phyloP scores from a whole-genome alignment of 139 green algal species.

The Eudorina sp. region DNA sequence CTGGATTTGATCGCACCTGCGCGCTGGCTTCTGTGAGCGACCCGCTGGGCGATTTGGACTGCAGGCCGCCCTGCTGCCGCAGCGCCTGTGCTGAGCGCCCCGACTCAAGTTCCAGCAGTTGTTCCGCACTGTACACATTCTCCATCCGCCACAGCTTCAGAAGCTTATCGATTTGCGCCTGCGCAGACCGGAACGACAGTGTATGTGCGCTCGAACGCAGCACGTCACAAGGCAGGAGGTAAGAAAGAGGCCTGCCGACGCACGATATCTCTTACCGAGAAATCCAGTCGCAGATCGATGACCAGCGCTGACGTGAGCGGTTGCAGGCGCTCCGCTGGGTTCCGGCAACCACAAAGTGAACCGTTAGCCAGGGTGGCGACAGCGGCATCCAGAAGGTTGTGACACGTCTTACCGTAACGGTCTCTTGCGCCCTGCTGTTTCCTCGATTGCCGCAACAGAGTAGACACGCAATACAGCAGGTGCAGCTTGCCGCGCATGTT shows the following conservation, averaged over 20 bases:
- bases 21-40: conserved; percentile 47
- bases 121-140: conserved; percentile 19
- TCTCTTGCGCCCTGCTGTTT: conserved; percentile 9
- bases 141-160: conserved; percentile 36
- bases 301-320: conserved; percentile 5
- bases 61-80: neutral
- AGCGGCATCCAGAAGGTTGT: neutral
- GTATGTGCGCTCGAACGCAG: no score
- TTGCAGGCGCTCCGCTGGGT: conserved; percentile 41
- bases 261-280: conserved; percentile 6
- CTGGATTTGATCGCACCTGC: conserved; percentile 18
- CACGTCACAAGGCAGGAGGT: no score
- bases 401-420: conserved; percentile 28
- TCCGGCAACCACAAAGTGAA: neutral
- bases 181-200: neutral
- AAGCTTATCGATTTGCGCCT: conserved; percentile 37
- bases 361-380: neutral
- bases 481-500: conserved; percentile 21
- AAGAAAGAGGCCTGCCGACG: no score
- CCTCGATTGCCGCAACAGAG: neutral
- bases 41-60: conserved; percentile 41
- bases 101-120: conserved; percentile 28
- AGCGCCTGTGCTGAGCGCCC: neutral
- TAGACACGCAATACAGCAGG: neutral
- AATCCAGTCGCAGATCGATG: conserved; percentile 1